Base-by-base conservation (phyloP, 163 green algal species). In the Volvox carteri region DNA sequence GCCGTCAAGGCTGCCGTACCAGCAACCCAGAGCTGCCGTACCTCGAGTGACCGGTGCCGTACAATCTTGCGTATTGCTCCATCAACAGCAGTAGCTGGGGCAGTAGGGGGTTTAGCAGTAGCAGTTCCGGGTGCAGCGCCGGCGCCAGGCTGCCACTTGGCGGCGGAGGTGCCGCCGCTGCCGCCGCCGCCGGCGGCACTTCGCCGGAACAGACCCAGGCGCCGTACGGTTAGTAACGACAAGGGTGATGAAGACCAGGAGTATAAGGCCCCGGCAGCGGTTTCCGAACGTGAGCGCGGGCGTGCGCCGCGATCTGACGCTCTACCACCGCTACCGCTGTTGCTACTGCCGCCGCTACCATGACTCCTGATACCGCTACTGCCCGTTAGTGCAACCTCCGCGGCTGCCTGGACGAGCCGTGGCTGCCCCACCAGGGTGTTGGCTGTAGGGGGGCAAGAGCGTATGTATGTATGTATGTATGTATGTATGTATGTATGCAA, bases 351-450 rank as follows among this genome's bases (percentile, higher is more conserved):
- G 14, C 9, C 25, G 6, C n/a, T 52, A 18, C 33, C 4, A 48
- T 35, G 28, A 25, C 28, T 50, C 2, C 14, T 50, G 28, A 62
- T 79, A n/a, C 73, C 28, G 65, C 12, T 48, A 21, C 30, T 46
- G 23, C 30, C 35, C 8, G 65, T 28, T 46, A 75, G 44, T 2
- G 25, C 46, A 25, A 42, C 44, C 42, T n/a, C 7, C 44, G 41
- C 44, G 1, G 42, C 44, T 6, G 28, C 23, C 42, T 72, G 33
- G 23, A 81, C 18, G 7, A 65, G 28, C 18, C 78, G 16, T 2
- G 41, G 58, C 60, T 95, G 93, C 72, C 96, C 93, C 6, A 78
- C 90, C 37, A 94, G 30, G 77, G 91, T 91, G 74, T 96, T 96
- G 48, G 74, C 85, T 90, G 58, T 60, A 52, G 6, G 25, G 2